Base-by-base conservation (phyloP, 2,329 filamentous ascomycete genomes). In the Aspergillus sp. region DNA sequence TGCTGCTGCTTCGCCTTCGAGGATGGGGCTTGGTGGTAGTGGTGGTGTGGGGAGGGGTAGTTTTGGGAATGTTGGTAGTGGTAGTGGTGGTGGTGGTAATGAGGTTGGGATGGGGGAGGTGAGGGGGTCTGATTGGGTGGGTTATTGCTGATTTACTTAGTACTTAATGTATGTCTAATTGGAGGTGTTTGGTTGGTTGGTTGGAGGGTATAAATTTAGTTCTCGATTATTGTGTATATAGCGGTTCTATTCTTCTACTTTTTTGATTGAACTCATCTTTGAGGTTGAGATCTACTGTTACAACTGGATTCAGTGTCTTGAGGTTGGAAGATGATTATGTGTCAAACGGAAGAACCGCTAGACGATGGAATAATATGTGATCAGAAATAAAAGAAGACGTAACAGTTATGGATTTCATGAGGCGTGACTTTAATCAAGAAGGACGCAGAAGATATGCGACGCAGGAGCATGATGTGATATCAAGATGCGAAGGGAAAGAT, bases 351-450 rank as follows among this genome's bases (percentile, higher is more conserved):
- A n/a, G 8, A 5, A 48, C 21, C 21, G 11, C 15, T 11, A 48
- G 39, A 17, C n/a, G 49, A 19, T 30, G 13, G 25, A 23, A 11
- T 41, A 19, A 42, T n/a, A 54, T 23, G 17, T 27, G 19, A 38
- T 5, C 38, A 21, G 19, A 47, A 30, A 54, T 54, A 47, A 30
- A 36, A 53, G 17, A 66, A 58, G 51, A 56, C 59, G 56, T 63
- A 66, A 60, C 65, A 68, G 67, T 65, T 67, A 69, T 70, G 70
- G 62, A 59, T 70, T 73, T 74, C 72, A 73, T 74, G 72, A 74
- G 69, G 70, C 72, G 70, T 75, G 66, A 75, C 65, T 74, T 68
- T 70, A 68, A 65, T 68, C 68, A 71, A 70, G 66, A 65, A 68
- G 64, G 69, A 69, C 66, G 69, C 66, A 62, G 62, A 66, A 60